Conservation (phyloP, 2,329 filamentous ascomycete genomes). For the Microdochium nivale region DNA sequence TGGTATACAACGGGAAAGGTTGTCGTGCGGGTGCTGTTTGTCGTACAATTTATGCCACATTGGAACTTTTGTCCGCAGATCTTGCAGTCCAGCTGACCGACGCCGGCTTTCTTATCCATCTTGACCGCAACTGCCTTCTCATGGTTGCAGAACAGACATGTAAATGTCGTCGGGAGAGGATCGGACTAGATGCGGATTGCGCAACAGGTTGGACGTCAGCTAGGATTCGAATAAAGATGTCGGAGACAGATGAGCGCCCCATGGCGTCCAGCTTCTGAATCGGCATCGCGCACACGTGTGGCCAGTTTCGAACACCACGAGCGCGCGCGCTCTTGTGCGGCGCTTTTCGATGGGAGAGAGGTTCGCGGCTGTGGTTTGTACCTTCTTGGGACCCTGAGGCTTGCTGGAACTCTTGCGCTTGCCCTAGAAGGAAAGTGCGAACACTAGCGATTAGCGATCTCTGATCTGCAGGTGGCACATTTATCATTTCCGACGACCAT, state of each 20-base stretch:
- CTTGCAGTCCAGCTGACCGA: slow-evolving; percentile 82
- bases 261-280: no score
- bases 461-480: no score
- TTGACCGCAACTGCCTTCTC: slow-evolving; percentile 87
- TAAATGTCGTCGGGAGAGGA: slow-evolving; percentile 73
- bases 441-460: background rate
- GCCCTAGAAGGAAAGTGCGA: background rate
- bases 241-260: no score
- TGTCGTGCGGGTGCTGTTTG: slow-evolving; percentile 1
- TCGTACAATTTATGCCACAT: slow-evolving; percentile 77
- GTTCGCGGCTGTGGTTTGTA: background rate
- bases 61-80: slow-evolving; percentile 92
- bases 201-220: no score
- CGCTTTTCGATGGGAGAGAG: no score
- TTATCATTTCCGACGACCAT: no score
- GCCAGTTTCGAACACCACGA: no score
- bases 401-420: slow-evolving; percentile 1
- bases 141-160: slow-evolving; percentile 97
- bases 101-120: slow-evolving; percentile 84
- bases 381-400: slow-evolving; percentile 1
- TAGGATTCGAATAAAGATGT: no score
- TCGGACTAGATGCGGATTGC: slow-evolving; percentile 42
- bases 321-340: no score
- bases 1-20: background rate
- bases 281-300: no score